Base-by-base conservation (phyloP, 768 basidiomycete genomes). In the Suillus variegatus region DNA sequence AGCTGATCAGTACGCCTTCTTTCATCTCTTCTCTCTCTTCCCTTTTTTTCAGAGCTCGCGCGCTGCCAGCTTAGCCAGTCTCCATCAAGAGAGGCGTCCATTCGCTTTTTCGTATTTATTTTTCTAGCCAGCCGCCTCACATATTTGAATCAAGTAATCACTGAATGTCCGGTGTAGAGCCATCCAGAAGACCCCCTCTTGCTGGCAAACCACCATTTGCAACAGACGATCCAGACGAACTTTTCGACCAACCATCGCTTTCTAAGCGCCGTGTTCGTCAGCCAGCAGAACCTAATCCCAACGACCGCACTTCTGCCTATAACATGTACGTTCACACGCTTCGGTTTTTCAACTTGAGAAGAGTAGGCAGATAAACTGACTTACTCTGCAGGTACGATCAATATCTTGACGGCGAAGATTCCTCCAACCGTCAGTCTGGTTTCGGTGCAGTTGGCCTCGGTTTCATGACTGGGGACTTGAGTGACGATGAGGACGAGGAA, bases 221-320 rank as follows among this genome's bases (percentile, higher is more conserved):
- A 55, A 89, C 88, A 44, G 86, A 91, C 77, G 84, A 88, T 70
- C 86, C 86, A 7, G 87, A 89, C 74, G 82, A 84, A 28, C 77
- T 83, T 68, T 91, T 86, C 73, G 81, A 86, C 67, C 75, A 82
- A 18, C 76, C 80, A 40, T 77, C 77, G 60, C 77, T 78, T 28
- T 80, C 79, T 1, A 79, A 78, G 69, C 68, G 66, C 63, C 67
- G 70, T 67, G 78, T 77, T 72, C 77, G 83, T 70, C 67, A 81
- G 68, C 79, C 83, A 74, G 77, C 79, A 74, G 79, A 78, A 54
- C 77, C 83, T 38, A 80, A 87, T 68, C 83, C 84, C 16, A 87
- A 87, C 74, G 81, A 79, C 64, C 79, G 88, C 65, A 79, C 84
- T 35, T 89, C 89, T 43, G 86, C 85, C 63, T 88, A 90, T 75